Evolutionary conservation across 495 filamentous ascomycete species (phyloP), one percentile per base, ranked within the genome.

Genomic region (Podospora conica): DNA sequence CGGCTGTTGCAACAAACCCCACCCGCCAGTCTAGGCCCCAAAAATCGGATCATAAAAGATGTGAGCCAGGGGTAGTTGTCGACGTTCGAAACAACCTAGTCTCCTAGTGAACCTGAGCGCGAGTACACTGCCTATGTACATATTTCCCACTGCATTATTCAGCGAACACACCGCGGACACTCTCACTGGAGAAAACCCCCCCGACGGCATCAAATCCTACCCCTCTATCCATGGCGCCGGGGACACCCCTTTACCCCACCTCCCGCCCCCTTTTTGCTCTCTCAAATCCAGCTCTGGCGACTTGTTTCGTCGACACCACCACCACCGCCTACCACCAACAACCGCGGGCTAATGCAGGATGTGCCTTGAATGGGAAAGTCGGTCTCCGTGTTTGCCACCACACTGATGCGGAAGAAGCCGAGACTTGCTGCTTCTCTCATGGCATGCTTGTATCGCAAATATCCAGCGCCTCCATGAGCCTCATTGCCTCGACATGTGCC

Each of bases 141-240:
- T 48, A 48, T 48, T 48, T 48, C n/a, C 18, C 33, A n/a, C n/a
- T n/a, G n/a, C 33, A 40, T 40, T 8, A 1, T 31, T 12, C 9
- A 31, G n/a, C 31, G 6, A 40, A 11, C 12, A 40, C 33, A 5
- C 15, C 12, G 22, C 6, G 55, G 55, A 27, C 22, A 57, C 27
- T 57, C 27, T 55, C 28, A 58, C 54, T 48, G 54, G 20, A 64
- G 57, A 58, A 53, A 64, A 58, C 56, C 33, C 33, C 33, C 33
- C 9, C 9, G 33, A 40, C 4, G 12, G 31, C 31, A 12, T 33
- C 15, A 11, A 15, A 33, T 33, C 31, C 31, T 15, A 15, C 31
- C 31, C 31, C 31, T 33, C 31, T 33, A 9, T 31, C 29, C 18
- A 12, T 18, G 25, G 25, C 6, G 25, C 15, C 15, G 5, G 33